Evolutionary conservation across 345 rosid species (phyloP), one percentile per base, ranked within the genome.

Genomic region (Mercurialis annua): DNA sequence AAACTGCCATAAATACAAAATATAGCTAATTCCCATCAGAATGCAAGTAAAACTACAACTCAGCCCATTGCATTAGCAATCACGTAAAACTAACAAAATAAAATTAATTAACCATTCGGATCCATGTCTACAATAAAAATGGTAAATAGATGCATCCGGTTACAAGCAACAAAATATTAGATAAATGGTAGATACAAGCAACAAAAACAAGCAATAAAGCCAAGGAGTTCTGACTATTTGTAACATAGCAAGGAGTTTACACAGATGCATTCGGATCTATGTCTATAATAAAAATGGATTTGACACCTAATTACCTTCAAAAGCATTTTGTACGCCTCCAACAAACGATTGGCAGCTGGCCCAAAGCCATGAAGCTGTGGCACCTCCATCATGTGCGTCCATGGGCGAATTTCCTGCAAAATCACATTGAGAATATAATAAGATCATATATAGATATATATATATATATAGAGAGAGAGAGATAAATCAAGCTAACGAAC

Each of bases 361-460:
- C 98, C 98, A 78, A 92, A 90, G 29, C 98, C 99, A 85, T 95
- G 98, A 77, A 92, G 98, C 66, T 95, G 99, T 44, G 97, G 99
- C 63, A 92, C 98, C 81, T 95, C 99, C 97, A 95, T 95, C 98
- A 91, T 95, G 73, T 95, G 98, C 9, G 97, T 94, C 99, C 99
- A 94, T 30, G 96, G 99, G 30, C 98, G 96, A 66, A 94, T 89
- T 82, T 94, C 96, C 97, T 89, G 66, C 40, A 71, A 69, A 59
- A 62, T 51, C 11, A 18, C 42, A 18, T 8, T 34, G 1, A 17
- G 14, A 10, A 61, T n/a, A 17, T 21, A 5, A 3, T 34, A 34
- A 34, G 15, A n/a, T 7, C n/a, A 58, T 20, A 38, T 34, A 34
- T 34, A 9, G 40, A 40, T 7, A 8, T 14, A 50, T 38, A 24